Evolutionary conservation across 2,329 filamentous ascomycete genomes (phyloP).

Genomic region (Pleurostoma richardsiae): DNA sequence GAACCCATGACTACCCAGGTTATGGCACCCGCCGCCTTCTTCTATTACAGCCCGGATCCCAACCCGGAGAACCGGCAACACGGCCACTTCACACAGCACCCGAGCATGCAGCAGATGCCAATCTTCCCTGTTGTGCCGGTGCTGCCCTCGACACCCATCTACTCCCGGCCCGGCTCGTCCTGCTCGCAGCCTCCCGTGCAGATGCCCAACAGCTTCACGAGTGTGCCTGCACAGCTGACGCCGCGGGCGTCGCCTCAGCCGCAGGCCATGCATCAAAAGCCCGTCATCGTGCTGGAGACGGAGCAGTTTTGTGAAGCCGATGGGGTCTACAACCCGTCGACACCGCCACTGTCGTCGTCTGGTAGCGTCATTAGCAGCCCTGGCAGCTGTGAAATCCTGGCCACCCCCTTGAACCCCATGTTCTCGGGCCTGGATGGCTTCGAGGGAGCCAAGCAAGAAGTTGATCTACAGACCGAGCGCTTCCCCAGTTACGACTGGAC

Average conservation of each 20-base stretch:
- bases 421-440: slow-evolving; percentile 68
- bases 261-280: slow-evolving; percentile 68
- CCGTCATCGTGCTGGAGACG: slow-evolving; percentile 73
- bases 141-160: slow-evolving; percentile 58
- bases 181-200: slow-evolving; percentile 52
- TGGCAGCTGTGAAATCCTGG: slow-evolving; percentile 68
- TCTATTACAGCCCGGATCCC: slow-evolving; percentile 80
- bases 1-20: slow-evolving; percentile 55
- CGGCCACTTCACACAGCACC: slow-evolving; percentile 65
- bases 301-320: slow-evolving; percentile 58
- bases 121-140: slow-evolving; percentile 52
- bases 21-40: slow-evolving; percentile 71
- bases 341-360: slow-evolving; percentile 79
- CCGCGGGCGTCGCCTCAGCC: slow-evolving; percentile 65
- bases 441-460: slow-evolving; percentile 60
- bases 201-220: slow-evolving; percentile 47
- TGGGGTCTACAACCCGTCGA: slow-evolving; percentile 71
- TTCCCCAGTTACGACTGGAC: slow-evolving; percentile 73
- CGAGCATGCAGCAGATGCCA: slow-evolving; percentile 37
- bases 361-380: slow-evolving; percentile 86
- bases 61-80: slow-evolving; percentile 69
- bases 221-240: slow-evolving; percentile 61
- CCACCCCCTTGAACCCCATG: slow-evolving; percentile 77
- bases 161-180: slow-evolving; percentile 61
- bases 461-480: slow-evolving; percentile 61